Conservation (phyloP, 257 asterid species). For the Forsythia suspensa region DNA sequence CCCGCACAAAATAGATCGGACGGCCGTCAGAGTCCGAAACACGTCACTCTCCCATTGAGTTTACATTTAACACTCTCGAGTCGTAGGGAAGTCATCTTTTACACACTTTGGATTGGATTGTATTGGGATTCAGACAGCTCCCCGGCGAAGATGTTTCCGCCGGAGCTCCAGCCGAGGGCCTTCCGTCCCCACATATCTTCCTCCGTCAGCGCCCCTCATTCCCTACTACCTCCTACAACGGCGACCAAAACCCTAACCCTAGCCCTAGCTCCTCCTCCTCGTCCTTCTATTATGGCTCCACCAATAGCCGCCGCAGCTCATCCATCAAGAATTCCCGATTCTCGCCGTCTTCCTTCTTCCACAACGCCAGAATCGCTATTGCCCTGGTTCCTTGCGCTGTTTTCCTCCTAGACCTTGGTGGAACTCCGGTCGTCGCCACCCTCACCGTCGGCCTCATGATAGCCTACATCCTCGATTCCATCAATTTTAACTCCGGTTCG, state of each 20-base stretch:
- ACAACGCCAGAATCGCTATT: slow-evolving; percentile 78
- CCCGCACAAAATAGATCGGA: background rate
- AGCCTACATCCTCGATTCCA: slow-evolving; percentile 87
- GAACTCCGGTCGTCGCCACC: slow-evolving; percentile 84
- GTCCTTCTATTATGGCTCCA: slow-evolving; percentile 32
- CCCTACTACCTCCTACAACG: slow-evolving; percentile 49
- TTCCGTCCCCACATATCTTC: slow-evolving; percentile 80
- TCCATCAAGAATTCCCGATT: slow-evolving; percentile 61
- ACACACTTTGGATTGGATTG: background rate
- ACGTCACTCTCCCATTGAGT: background rate
- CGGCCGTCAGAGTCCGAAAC: background rate
- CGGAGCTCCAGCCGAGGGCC: slow-evolving; percentile 92
- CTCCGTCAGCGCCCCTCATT: slow-evolving; percentile 72
- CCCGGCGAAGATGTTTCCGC: slow-evolving; percentile 74
- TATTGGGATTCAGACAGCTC: background rate
- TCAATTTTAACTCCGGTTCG: slow-evolving; percentile 81
- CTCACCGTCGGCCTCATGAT: slow-evolving; percentile 77
- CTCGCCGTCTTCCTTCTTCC: slow-evolving; percentile 61
- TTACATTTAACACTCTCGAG: background rate
- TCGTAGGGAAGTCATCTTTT: background rate
- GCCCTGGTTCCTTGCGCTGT: slow-evolving; percentile 84
- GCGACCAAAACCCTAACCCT: slow-evolving; percentile 64
- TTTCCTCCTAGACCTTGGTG: slow-evolving; percentile 96
- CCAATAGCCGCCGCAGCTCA: slow-evolving; percentile 39
- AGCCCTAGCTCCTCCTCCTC: slow-evolving; percentile 48